Conservation (phyloP, 1,284 basidiomycete genomes). For the Rhodotorula sp. region DNA sequence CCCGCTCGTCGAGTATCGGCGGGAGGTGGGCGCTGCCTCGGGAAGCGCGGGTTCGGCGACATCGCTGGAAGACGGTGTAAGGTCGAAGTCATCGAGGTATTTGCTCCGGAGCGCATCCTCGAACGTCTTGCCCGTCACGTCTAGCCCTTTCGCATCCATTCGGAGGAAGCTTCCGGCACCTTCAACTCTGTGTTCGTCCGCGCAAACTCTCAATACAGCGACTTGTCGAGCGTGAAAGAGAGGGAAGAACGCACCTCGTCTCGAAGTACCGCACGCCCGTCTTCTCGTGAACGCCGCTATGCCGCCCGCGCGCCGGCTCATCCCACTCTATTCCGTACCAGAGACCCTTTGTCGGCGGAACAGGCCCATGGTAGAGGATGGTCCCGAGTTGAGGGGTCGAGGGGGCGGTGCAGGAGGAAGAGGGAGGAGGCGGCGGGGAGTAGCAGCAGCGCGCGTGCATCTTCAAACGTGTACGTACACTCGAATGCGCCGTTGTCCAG, state of each 20-base stretch:
- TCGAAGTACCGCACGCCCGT: conserved; percentile 76
- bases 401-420: conserved; percentile 47
- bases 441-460: background rate
- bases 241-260: conserved; percentile 61
- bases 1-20: conserved; percentile 23
- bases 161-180: conserved; percentile 50
- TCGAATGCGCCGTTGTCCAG: too few relatives aligned
- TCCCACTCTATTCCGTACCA: conserved; percentile 99
- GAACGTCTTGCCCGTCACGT: conserved; percentile 66
- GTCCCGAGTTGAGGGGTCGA: conserved; percentile 46
- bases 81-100: conserved; percentile 64
- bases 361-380: conserved; percentile 68
- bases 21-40: conserved; percentile 57
- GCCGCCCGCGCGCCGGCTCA: conserved; percentile 76
- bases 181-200: conserved; percentile 30
- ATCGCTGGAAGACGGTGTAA: too few relatives aligned
- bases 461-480: too few relatives aligned
- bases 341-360: conserved; percentile 64
- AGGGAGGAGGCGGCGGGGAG: background rate
- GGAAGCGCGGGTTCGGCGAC: too few relatives aligned
- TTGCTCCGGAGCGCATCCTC: conserved; percentile 71
- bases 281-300: conserved; percentile 68
- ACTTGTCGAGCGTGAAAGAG: background rate
- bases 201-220: background rate
- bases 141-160: conserved; percentile 38